Base-by-base conservation (phyloP, 805 yeast species). In the Kodamaea kakaduensis region DNA sequence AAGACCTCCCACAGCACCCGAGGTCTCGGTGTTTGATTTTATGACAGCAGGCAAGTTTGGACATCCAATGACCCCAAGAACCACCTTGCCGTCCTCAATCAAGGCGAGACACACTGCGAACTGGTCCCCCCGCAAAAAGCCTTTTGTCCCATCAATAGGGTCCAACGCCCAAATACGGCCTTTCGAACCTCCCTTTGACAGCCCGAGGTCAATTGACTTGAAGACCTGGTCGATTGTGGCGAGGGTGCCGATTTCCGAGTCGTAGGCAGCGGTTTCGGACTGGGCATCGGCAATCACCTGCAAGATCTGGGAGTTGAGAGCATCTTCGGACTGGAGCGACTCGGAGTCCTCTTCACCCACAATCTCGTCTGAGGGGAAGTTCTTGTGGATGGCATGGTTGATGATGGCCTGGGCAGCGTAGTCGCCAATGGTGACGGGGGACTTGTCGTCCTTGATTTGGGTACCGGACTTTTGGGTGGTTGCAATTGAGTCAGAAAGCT, bases 81-180 rank as follows among this genome's bases (percentile, higher is more conserved):
- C 79, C 1, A 87, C 95, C 32, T 75, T 68, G 9, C 96, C 95
- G 51, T 89, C 83, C 19, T 79, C 94, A 31, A 93, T 80, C 46
- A 93, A 64, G 0, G 95, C 97, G 29, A 93, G 67, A 55, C 99
- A 93, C 1, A 93, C 95, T 2, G 98, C 97, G 59, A 87, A 93
- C 56, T 93, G 99, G 45, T 89, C 97, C 31, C 96, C 95, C 53
- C 99, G 73, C 36, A 93, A 65, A 56, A 93, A 93, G 0, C 99
- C 99, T 57, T 67, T 93, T 14, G 99, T 93, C 6, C 99, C 99
- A 54, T 93, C 99, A 43, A 93, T 89, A 25, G 99, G 99, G 54
- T 93, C 99, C 51, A 93, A 65, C 1, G 97, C 95, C 99, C 99
- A 93, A 55, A 86, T 78, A 42, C 98, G 70, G 16, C 95, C 95